These are phyloP conservation scores for Coemansia sp. DNA, from an alignment of 192 early-diverging fungal species.

Conservation along the genomic window DNA sequence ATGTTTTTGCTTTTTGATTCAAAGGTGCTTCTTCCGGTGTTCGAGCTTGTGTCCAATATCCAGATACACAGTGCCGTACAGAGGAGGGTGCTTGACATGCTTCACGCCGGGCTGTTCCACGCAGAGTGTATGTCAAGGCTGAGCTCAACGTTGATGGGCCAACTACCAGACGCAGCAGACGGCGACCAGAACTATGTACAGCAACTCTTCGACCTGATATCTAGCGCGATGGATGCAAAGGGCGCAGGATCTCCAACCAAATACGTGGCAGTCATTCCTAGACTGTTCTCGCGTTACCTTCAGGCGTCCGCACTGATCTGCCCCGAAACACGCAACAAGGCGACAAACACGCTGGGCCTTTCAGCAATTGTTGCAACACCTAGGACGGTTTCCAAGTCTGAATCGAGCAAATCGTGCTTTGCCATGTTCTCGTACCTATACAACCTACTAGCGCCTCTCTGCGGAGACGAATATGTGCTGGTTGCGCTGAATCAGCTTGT, in stretches of 20 bases:
- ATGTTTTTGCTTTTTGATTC: slow-evolving; percentile 32
- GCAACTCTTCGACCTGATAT: slow-evolving; percentile 15
- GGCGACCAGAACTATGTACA: slow-evolving; percentile 19
- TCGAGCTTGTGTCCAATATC: slow-evolving; percentile 14
- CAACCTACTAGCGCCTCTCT: slow-evolving; percentile 10
- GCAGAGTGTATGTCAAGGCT: slow-evolving; percentile 29
- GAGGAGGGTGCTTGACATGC: slow-evolving; percentile 27
- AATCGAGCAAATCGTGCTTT: slow-evolving; percentile 27
- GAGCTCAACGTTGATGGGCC: slow-evolving; percentile 11
- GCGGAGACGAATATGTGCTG: slow-evolving; percentile 17
- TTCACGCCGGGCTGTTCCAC: slow-evolving; percentile 37
- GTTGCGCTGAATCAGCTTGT: slow-evolving; percentile 27
- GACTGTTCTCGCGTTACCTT: slow-evolving; percentile 31
- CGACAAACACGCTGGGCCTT: slow-evolving; percentile 25
- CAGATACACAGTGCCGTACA: not conserved
- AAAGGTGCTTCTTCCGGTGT: slow-evolving; percentile 18
- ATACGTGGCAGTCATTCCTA: slow-evolving; percentile 30
- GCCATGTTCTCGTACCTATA: slow-evolving; percentile 34
- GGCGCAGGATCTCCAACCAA: slow-evolving; percentile 7
- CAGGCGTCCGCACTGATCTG: slow-evolving; percentile 36
- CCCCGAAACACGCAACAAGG: slow-evolving; percentile 31
- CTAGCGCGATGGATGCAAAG: slow-evolving; percentile 9
- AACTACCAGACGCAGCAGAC: slow-evolving; percentile 1
- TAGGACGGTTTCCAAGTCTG: slow-evolving; percentile 10
- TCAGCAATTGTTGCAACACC: slow-evolving; percentile 37